A percentile compares a stretch with the other conserved stretches of the same genome.
Conservation (phyloP, 2,329 filamentous ascomycete genomes). For the Phyllosticta ampelicida region DNA sequence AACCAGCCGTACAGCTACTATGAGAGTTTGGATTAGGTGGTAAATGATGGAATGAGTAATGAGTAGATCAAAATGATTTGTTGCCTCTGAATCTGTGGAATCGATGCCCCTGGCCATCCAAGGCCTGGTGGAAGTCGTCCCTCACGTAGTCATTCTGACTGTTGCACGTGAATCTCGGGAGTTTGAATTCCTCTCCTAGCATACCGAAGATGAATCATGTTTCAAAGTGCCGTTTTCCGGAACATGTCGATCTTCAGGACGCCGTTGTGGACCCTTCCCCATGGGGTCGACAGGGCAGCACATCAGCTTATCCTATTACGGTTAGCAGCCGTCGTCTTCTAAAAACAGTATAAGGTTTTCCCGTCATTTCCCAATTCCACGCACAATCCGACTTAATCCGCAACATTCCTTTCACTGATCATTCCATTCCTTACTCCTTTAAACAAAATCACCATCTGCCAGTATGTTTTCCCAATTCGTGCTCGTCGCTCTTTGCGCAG, state of each 20-base stretch:
- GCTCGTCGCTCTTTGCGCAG: constrained; percentile 9
- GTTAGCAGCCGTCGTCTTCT: background rate
- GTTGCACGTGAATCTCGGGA: no score
- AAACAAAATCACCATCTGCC: background rate
- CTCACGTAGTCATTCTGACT: no score
- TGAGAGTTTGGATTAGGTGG: background rate
- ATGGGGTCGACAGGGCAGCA: background rate
- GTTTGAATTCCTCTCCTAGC: no score
- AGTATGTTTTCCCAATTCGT: constrained; percentile 11
- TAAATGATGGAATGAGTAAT: background rate
- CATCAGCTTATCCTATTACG: background rate
- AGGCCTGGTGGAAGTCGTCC: no score
- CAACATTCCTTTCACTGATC: background rate
- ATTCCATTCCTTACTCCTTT: background rate
- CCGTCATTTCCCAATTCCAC: no score
- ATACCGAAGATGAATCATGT: background rate
- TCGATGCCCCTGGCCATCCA: background rate
- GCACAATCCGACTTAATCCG: background rate
- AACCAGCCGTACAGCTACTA: constrained; percentile 1
- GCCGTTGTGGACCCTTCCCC: background rate
- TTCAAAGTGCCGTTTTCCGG: background rate
- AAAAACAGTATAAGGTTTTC: no score
- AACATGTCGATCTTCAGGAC: background rate
- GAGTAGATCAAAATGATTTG: background rate
- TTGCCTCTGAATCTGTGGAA: background rate